Conservation (phyloP, 2,329 filamentous ascomycete species). For the Fusarium penzigii region DNA sequence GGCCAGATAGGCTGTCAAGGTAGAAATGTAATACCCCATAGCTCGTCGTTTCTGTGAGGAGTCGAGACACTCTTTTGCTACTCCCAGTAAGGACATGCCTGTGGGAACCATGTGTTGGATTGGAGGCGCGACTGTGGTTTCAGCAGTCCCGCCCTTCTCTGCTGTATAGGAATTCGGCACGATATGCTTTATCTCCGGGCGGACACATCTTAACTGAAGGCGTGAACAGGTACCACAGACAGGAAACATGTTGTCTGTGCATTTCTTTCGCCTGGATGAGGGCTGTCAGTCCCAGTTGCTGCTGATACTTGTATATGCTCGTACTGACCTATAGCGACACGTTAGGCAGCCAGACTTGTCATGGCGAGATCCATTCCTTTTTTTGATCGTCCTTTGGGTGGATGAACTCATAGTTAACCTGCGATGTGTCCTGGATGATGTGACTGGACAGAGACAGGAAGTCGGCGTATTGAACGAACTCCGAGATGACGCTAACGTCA, state of each 20-base stretch:
- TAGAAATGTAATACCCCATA: constrained; percentile 7
- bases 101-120: neutral
- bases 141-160: neutral
- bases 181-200: neutral
- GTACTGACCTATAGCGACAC: constrained; percentile 6
- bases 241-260: constrained; percentile 3
- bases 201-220: constrained; percentile 4
- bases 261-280: constrained; percentile 1
- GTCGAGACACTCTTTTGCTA: neutral
- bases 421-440: too few relatives aligned
- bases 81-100: neutral
- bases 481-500: too few relatives aligned
- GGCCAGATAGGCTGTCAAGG: constrained; percentile 1
- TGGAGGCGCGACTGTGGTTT: neutral
- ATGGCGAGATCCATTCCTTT: constrained; percentile 5
- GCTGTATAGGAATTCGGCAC: neutral
- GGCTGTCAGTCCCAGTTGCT: neutral
- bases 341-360: constrained; percentile 7
- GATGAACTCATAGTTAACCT: too few relatives aligned
- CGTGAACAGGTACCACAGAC: constrained; percentile 4
- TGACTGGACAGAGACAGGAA: too few relatives aligned
- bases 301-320: neutral
- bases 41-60: constrained; percentile 1
- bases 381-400: neutral
- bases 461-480: too few relatives aligned